phyloP scores from a whole-genome alignment of 176 grass and related monocot species.

The Panicum miliaceum region DNA sequence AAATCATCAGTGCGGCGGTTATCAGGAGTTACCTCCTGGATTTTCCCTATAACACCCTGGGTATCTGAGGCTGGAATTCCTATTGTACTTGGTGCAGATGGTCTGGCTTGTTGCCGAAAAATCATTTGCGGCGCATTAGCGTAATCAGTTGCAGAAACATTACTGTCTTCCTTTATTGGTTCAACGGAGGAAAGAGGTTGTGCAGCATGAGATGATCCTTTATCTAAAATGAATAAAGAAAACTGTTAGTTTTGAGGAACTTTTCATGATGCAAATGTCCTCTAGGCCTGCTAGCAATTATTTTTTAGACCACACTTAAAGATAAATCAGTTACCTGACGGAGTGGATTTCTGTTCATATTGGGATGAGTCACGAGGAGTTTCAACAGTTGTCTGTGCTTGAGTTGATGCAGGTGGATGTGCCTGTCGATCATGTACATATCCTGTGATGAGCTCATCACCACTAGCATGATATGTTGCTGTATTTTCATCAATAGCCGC shows the following conservation, averaged over 20 bases:
- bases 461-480: constrained; percentile 1
- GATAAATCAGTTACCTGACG: constrained; percentile 32
- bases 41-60: constrained; percentile 2
- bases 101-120: constrained; percentile 25
- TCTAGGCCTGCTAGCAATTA: constrained; percentile 1
- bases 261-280: constrained; percentile 22
- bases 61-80: constrained; percentile 14
- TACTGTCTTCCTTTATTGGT: constrained; percentile 18
- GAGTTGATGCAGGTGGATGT: neutral
- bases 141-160: constrained; percentile 18
- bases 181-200: constrained; percentile 20
- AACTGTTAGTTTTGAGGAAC: constrained; percentile 26
- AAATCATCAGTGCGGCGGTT: neutral
- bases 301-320: constrained; percentile 5
- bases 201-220: neutral
- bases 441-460: constrained; percentile 19
- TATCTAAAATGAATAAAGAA: constrained; percentile 31
- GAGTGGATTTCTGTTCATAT: constrained; percentile 4
- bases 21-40: constrained; percentile 34
- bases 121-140: neutral
- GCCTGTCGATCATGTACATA: constrained; percentile 4
- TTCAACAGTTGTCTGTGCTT: constrained; percentile 25
- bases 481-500: constrained; percentile 19
- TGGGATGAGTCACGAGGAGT: constrained; percentile 6
- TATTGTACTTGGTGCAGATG: constrained; percentile 26